Evolutionary conservation across 1,284 basidiomycete genomes (phyloP).

Genomic region (Trichosporon sp.): DNA sequence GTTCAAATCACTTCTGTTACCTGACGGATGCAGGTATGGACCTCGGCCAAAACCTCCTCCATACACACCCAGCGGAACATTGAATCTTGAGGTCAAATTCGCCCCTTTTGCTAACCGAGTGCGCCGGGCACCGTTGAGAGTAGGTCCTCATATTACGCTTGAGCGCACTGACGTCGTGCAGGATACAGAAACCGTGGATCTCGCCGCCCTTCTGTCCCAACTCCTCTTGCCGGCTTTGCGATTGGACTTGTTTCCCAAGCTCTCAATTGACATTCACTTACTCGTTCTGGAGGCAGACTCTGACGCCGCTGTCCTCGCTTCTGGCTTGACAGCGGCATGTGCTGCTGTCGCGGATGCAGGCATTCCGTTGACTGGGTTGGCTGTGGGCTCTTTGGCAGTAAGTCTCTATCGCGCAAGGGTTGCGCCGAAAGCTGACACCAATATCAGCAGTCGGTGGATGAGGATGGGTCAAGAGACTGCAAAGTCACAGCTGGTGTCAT

Average conservation of each 20-base stretch:
- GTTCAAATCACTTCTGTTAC: slow-evolving; percentile 30
- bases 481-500: slow-evolving; percentile 67
- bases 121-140: slow-evolving; percentile 76
- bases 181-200: slow-evolving; percentile 87
- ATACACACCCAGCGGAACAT: slow-evolving; percentile 76
- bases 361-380: slow-evolving; percentile 41
- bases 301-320: slow-evolving; percentile 72
- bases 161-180: slow-evolving; percentile 40
- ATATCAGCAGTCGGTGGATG: neutral
- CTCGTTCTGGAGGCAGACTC: slow-evolving; percentile 88
- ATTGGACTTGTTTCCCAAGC: slow-evolving; percentile 86
- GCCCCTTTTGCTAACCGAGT: slow-evolving; percentile 79
- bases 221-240: slow-evolving; percentile 78
- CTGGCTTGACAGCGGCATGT: slow-evolving; percentile 79
- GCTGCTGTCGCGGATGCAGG: slow-evolving; percentile 61
- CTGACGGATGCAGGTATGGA: slow-evolving; percentile 63
- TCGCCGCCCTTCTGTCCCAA: slow-evolving; percentile 78
- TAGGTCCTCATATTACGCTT: slow-evolving; percentile 49
- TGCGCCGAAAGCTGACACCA: neutral
- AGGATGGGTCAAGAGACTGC: neutral
- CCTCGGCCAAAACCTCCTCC: slow-evolving; percentile 61
- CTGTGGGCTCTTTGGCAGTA: slow-evolving; percentile 36
- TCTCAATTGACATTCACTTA: slow-evolving; percentile 85
- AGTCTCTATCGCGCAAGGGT: neutral
- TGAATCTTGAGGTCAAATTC: slow-evolving; percentile 96